These are phyloP conservation scores for Apiospora pterosperma DNA, from an alignment of 2,329 filamentous ascomycete genomes.

Conservation along the genomic window DNA sequence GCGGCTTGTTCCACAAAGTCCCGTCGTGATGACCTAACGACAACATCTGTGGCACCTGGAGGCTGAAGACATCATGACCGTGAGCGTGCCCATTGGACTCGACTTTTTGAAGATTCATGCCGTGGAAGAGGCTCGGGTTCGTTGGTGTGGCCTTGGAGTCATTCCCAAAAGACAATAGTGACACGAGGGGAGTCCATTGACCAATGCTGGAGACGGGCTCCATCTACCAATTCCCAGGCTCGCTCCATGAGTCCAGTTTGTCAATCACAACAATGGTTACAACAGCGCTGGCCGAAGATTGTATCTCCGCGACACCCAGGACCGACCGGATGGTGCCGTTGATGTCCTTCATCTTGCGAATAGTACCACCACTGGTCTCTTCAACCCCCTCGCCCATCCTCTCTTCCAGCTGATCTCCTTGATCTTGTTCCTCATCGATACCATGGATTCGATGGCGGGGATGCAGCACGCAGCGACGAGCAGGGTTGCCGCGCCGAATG, in stretches of 20 bases:
- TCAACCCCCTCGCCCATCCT: slow-evolving; percentile 38
- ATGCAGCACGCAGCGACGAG: slow-evolving; percentile 63
- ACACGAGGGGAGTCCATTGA: slow-evolving; percentile 62
- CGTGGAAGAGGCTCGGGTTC: slow-evolving; percentile 22
- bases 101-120: no score
- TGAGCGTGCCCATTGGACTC: no score
- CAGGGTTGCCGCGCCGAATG: slow-evolving; percentile 57
- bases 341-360: slow-evolving; percentile 47
- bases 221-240: slow-evolving; percentile 52
- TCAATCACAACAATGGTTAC: slow-evolving; percentile 58
- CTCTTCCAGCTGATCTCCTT: slow-evolving; percentile 58
- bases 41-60: no score
- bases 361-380: slow-evolving; percentile 53
- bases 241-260: slow-evolving; percentile 62
- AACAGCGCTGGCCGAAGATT: slow-evolving; percentile 55
- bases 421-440: slow-evolving; percentile 63
- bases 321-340: slow-evolving; percentile 53
- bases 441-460: slow-evolving; percentile 57
- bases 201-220: slow-evolving; percentile 61
- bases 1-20: no score
- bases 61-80: no score
- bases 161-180: slow-evolving; percentile 50
- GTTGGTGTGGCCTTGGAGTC: slow-evolving; percentile 8
- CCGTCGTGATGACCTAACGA: no score
- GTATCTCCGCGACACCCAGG: slow-evolving; percentile 53